Percentiles rank a stretch among this genome's conserved stretches.
phyloP scores from a whole-genome alignment of 1,139 yeast species.

The Zygosaccharomyces sapae region DNA sequence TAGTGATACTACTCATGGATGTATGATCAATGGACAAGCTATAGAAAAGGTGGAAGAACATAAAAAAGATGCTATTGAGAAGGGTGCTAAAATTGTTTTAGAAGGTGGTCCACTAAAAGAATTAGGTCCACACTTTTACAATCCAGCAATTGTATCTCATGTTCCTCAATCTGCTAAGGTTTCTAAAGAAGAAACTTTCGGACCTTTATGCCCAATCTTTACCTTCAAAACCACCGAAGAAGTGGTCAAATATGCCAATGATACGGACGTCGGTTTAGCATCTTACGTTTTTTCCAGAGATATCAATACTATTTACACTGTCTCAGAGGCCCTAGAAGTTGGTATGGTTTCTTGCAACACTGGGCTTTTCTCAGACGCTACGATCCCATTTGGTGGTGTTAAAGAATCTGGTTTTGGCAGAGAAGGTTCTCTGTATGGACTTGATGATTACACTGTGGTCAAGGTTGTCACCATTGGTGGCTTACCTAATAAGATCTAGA shows the following conservation, averaged over 20 bases:
- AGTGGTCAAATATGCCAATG: slow-evolving; percentile 65
- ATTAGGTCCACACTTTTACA: slow-evolving; percentile 70
- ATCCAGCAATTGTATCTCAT: slow-evolving; percentile 66
- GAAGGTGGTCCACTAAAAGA: slow-evolving; percentile 65
- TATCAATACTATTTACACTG: slow-evolving; percentile 56
- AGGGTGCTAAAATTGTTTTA: slow-evolving; percentile 62
- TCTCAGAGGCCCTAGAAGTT: slow-evolving; percentile 67
- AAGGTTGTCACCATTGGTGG: slow-evolving; percentile 56
- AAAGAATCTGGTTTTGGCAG: slow-evolving; percentile 80
- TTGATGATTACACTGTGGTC: slow-evolving; percentile 66
- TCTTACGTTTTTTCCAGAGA: slow-evolving; percentile 73
- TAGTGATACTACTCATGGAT: slow-evolving; percentile 69
- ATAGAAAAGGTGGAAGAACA: slow-evolving; percentile 66
- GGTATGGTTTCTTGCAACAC: slow-evolving; percentile 83
- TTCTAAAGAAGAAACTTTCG: slow-evolving; percentile 77
- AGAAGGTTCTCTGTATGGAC: slow-evolving; percentile 73
- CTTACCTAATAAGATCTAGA: slow-evolving; percentile 17
- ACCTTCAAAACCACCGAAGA: slow-evolving; percentile 63
- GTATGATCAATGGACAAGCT: slow-evolving; percentile 66
- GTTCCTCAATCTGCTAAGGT: slow-evolving; percentile 64
- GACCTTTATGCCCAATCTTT: slow-evolving; percentile 80
- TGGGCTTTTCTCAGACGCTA: slow-evolving; percentile 65
- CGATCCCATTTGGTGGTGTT: slow-evolving; percentile 77
- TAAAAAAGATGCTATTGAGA: slow-evolving; percentile 65
- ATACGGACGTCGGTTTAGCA: slow-evolving; percentile 68